These are phyloP conservation scores for Camelina neglecta DNA, from an alignment of 345 rosid genomes.

Conservation along the genomic window DNA sequence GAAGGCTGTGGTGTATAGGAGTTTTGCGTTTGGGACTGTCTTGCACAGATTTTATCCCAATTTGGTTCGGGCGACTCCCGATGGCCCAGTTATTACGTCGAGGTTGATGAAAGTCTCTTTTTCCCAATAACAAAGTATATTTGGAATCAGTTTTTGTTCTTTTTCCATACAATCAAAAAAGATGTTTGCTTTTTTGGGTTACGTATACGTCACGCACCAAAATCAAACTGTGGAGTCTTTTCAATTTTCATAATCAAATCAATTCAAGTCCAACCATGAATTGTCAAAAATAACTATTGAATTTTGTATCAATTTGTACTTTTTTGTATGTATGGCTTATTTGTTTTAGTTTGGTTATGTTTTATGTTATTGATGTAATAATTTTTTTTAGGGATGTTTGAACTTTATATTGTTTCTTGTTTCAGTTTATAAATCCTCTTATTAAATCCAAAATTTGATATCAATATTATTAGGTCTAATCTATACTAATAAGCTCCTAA, in stretches of 20 bases:
- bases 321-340: not conserved
- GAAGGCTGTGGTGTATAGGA: not conserved
- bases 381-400: no score
- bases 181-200: not conserved
- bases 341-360: not conserved
- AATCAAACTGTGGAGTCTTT: not conserved
- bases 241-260: not conserved
- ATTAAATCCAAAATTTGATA: not conserved
- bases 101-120: not conserved
- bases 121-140: not conserved
- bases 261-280: not conserved
- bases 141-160: not conserved
- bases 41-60: constrained; percentile 7
- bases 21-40: not conserved
- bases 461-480: not conserved
- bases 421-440: not conserved
- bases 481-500: constrained; percentile 30
- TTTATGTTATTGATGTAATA: not conserved
- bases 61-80: not conserved
- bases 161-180: not conserved
- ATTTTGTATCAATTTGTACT: not conserved
- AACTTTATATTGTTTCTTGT: not conserved
- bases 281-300: not conserved
- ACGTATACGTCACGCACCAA: not conserved
- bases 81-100: not conserved